Evolutionary conservation across 2,329 filamentous ascomycete species (phyloP).

Genomic region (Pseudogymnoascus sp.): DNA sequence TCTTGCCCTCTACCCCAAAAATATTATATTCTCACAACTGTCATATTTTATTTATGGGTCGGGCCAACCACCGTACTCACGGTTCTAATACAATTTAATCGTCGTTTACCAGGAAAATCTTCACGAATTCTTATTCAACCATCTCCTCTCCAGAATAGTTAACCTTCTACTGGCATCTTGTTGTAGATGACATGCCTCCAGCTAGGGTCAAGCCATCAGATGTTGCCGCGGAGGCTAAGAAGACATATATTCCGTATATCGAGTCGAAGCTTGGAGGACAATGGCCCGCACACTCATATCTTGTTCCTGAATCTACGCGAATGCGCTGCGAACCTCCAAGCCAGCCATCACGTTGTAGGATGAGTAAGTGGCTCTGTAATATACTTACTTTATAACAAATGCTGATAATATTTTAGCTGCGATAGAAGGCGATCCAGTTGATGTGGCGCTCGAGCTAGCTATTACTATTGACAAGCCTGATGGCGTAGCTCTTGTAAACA

Average conservation of each 20-base stretch:
- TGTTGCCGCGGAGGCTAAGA: constrained; percentile 65
- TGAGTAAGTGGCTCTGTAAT: neutral
- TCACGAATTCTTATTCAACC: neutral
- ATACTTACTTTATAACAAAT: neutral
- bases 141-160: neutral
- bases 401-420: constrained; percentile 30
- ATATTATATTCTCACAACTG: neutral
- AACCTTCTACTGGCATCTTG: neutral
- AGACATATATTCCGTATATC: constrained; percentile 58
- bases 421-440: constrained; percentile 49
- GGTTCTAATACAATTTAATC: neutral
- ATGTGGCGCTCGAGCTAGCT: constrained; percentile 51
- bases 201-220: constrained; percentile 57
- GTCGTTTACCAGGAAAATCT: neutral
- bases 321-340: constrained; percentile 14
- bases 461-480: constrained; percentile 29
- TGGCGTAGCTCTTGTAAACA: constrained; percentile 58
- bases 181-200: constrained; percentile 40
- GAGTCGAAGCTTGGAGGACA: constrained; percentile 44
- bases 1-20: neutral
- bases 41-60: constrained; percentile 7
- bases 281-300: constrained; percentile 51
- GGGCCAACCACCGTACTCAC: neutral
- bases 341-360: constrained; percentile 13
- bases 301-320: constrained; percentile 24